Conservation (phyloP, 352 stramenopile genomes). For the Elongisporangium prolatum region DNA sequence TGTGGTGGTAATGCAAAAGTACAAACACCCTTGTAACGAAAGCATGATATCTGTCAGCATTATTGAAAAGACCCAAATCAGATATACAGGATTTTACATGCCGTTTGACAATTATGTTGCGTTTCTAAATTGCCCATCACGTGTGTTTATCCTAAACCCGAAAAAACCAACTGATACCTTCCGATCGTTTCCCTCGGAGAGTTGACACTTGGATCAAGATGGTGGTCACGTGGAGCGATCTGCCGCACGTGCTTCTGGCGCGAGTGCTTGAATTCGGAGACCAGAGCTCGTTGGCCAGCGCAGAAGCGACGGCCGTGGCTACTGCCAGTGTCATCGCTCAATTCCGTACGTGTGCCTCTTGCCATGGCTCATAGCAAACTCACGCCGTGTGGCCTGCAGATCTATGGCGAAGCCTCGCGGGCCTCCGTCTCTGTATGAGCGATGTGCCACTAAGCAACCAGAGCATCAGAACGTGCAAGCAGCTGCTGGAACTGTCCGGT, state of each 20-base stretch:
- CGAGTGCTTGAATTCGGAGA: constrained; percentile 37
- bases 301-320: neutral
- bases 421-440: constrained; percentile 5
- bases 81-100: neutral
- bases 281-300: constrained; percentile 16
- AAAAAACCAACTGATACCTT: neutral
- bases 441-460: neutral
- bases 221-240: constrained; percentile 15
- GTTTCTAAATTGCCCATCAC: neutral
- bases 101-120: neutral
- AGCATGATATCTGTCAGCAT: neutral
- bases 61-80: neutral
- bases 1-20: neutral
- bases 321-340: constrained; percentile 14
- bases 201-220: neutral
- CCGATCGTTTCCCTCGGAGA: neutral
- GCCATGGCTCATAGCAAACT: neutral
- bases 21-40: neutral
- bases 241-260: constrained; percentile 37
- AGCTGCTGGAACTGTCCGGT: constrained; percentile 15
- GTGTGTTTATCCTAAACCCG: neutral
- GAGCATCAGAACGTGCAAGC: constrained; percentile 26
- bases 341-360: constrained; percentile 9
- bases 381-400: too few species aligned
- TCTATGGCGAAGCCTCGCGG: constrained; percentile 24